Conservation (phyloP, 176 grass and related monocot species). For the Poa annua region DNA sequence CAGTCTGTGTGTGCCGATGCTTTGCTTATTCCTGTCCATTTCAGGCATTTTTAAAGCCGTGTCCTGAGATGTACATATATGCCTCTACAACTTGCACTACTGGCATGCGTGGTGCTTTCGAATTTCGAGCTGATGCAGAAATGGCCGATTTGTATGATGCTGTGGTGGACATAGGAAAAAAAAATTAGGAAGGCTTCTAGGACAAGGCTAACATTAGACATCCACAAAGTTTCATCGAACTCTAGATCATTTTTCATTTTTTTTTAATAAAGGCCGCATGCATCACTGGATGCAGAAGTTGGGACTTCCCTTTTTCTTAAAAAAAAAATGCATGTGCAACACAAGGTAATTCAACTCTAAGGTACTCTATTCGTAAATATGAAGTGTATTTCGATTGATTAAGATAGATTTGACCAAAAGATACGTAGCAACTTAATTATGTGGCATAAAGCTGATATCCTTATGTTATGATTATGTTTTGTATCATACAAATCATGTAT, state of each 20-base stretch:
- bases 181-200: neutral
- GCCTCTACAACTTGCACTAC: slow-evolving; percentile 46
- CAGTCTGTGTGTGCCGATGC: neutral
- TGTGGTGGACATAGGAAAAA: slow-evolving; percentile 6
- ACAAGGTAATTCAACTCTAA: neutral
- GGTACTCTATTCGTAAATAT: neutral
- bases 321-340: too few relatives aligned
- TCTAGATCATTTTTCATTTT: neutral
- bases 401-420: neutral
- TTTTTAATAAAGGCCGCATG: too few relatives aligned
- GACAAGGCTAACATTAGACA: neutral
- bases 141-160: neutral
- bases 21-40: slow-evolving; percentile 42
- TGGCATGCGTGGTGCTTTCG: slow-evolving; percentile 33
- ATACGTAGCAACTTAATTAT: too few relatives aligned
- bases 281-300: too few relatives aligned
- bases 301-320: too few relatives aligned
- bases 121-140: slow-evolving; percentile 52
- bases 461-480: too few relatives aligned
- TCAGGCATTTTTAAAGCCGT: slow-evolving; percentile 57
- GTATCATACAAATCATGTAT: too few relatives aligned
- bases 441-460: too few relatives aligned
- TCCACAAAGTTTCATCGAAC: neutral
- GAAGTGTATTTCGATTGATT: neutral
- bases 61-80: slow-evolving; percentile 38